Base-by-base conservation (phyloP, 768 basidiomycete species). In the Mycena pura region DNA sequence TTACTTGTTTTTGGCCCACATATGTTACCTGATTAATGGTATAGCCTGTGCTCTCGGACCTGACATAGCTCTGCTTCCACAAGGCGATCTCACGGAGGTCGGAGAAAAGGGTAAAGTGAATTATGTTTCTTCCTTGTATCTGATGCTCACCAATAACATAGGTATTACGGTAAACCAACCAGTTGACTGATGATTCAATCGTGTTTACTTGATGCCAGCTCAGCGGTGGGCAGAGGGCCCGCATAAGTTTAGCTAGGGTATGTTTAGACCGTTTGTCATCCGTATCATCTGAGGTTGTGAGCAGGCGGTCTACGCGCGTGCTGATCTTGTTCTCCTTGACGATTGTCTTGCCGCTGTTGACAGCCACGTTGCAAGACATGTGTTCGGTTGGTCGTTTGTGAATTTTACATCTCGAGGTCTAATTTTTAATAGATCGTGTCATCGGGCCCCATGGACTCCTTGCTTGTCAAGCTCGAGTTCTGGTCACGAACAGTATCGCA, bases 271-370 rank as follows among this genome's bases (percentile, higher is more conserved):
- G 2, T 21, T 17, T n/a, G 9, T 24, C 17, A 2, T 39, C 17
- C 9, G 3, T 34, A 19, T 11, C 21, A 3, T 32, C 43, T 54
- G 13, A 60, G 1, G 13, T 38, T 21, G 11, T 34, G 6, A 10
- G 0, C 24, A 63, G 60, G 93, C 93, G 3, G 91, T 96, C 0
- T 98, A 98, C 74, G 88, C 94, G 3, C 84, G 95, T 43, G 94
- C 95, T 1, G 96, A 99, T 72, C 72, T 97, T 29, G 78, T 91
- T 46, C 82, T 98, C 2, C 80, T 98, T 6, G 96, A 98, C 66
- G 96, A 99, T 63, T 94, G 94, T 39, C 82, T 98, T 31, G 89
- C 92, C 25, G 90, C 90, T 15, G 88, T 93, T 6, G 92, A 93
- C 67, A 86, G 90, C n/a, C 92, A 94, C 73, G 93, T 94, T 34